Evolutionary conservation across 805 yeast species (phyloP), one percentile per base, ranked within the genome.

Genomic region (Lipomyces orientalis): DNA sequence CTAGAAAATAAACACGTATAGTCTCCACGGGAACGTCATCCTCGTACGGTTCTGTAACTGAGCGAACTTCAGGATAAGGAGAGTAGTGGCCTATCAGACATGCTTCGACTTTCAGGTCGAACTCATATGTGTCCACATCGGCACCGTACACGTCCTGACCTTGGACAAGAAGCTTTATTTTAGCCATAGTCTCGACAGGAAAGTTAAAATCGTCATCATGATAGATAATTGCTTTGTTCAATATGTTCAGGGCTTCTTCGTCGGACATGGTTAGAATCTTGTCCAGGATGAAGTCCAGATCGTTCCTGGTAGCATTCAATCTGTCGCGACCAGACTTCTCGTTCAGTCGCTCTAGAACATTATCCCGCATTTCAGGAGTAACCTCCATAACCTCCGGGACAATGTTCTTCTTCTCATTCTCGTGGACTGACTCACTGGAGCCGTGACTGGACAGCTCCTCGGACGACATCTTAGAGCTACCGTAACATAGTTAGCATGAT

Each of bases 21-120:
- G 88, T 86, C 66, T 86, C 88, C 55, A 78, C 79, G 14, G 62
- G 62, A 49, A 60, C 14, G 16, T 6, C 19, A 34, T 61, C 66
- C 29, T 66, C 70, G 22, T 2, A 2, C 14, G 64, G 59, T 4
- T 34, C 52, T 10, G 83, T 81, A 25, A 88, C 84, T 34, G 90
- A 85, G 76, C 91, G 82, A 19, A 88, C 90, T 76, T 88, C 91
- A 0, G 89, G 86, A 74, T 87, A 88, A 9, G 90, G 90, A 25
- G 87, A 84, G 71, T 81, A 64, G 58, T 64, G 80, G 76, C 67
- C 58, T 39, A 80, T 81, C 33, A 74, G 67, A 31, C 79, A 76
- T n/a, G 81, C 82, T 55, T 73, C 71, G 25, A 72, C 35, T 54
- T 73, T 70, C 43, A 67, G 61, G 19, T 74, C 73, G 22, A 65